Evolutionary conservation across 257 asterid genomes (phyloP).

Genomic region (Petrea volubilis): DNA sequence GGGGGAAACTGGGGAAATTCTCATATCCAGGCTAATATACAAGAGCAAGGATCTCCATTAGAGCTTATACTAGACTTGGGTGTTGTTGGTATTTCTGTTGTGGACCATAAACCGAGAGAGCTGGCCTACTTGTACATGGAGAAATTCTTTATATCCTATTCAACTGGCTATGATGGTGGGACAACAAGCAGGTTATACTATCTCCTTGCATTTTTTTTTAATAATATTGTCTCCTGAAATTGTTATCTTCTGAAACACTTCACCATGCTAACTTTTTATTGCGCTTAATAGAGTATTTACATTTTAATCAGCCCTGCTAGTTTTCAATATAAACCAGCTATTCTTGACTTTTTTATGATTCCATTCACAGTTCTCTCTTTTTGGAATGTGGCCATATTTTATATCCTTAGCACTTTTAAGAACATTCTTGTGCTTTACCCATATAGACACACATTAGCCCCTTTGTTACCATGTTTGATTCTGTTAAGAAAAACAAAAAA

Average conservation of each 20-base stretch:
- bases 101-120: constrained; percentile 92
- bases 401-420: neutral
- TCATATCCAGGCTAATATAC: constrained; percentile 52
- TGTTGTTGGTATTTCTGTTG: constrained; percentile 79
- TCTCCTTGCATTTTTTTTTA: constrained; percentile 23
- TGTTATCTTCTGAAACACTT: constrained; percentile 8
- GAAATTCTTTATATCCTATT: constrained; percentile 76
- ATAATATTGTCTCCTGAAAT: constrained; percentile 6
- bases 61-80: constrained; percentile 89
- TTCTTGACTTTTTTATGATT: neutral
- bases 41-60: constrained; percentile 70
- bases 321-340: neutral
- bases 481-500: neutral
- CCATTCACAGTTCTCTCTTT: neutral
- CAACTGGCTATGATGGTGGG: constrained; percentile 95
- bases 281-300: constrained; percentile 2
- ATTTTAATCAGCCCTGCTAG: neutral
- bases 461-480: neutral
- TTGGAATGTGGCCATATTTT: neutral
- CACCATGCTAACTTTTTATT: neutral
- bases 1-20: constrained; percentile 57
- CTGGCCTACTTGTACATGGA: constrained; percentile 89
- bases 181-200: constrained; percentile 79
- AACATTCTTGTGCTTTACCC: constrained; percentile 1
- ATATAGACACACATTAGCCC: neutral